Percentiles rank a stretch among this genome's conserved stretches.
These are phyloP conservation scores for Ustilago bromivora DNA, from an alignment of 1,284 basidiomycete genomes.

Conservation along the genomic window DNA sequence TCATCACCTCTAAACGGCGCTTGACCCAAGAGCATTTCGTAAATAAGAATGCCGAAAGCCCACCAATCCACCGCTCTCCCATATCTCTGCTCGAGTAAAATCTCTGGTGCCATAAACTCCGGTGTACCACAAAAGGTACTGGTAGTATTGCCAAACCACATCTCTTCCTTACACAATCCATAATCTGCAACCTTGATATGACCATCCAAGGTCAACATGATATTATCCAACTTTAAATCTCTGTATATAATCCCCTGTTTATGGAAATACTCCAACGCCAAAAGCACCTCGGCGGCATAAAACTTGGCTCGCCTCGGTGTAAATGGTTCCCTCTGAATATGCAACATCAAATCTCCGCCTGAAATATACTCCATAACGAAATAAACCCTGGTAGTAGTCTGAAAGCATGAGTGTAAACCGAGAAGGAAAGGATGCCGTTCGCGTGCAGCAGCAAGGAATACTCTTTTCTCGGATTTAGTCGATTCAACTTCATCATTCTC, in stretches of 20 bases:
- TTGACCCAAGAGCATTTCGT: conserved; percentile 98
- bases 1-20: conserved; percentile 99
- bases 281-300: conserved; percentile 96
- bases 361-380: conserved; percentile 83
- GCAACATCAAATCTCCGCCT: conserved; percentile 83
- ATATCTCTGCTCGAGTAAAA: conserved; percentile 96
- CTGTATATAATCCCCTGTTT: conserved; percentile 88
- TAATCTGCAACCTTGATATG: conserved; percentile 99
- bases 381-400: conserved; percentile 96
- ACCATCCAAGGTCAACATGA: conserved; percentile 93
- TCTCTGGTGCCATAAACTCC: conserved; percentile 99
- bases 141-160: conserved; percentile 97
- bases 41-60: conserved; percentile 98
- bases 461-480: conserved; percentile 98
- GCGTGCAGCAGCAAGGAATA: conserved; percentile 93
- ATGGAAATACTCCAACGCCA: conserved; percentile 98
- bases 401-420: conserved; percentile 98
- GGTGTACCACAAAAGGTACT: conserved; percentile 99
- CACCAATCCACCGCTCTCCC: conserved; percentile 99
- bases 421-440: conserved; percentile 98
- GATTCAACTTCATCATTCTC: conserved; percentile 99
- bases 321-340: conserved; percentile 85
- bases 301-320: conserved; percentile 90
- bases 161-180: conserved; percentile 98
- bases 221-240: conserved; percentile 98